phyloP scores from a whole-genome alignment of 2,329 filamentous ascomycete genomes.

The Malbranchea zuffiana region DNA sequence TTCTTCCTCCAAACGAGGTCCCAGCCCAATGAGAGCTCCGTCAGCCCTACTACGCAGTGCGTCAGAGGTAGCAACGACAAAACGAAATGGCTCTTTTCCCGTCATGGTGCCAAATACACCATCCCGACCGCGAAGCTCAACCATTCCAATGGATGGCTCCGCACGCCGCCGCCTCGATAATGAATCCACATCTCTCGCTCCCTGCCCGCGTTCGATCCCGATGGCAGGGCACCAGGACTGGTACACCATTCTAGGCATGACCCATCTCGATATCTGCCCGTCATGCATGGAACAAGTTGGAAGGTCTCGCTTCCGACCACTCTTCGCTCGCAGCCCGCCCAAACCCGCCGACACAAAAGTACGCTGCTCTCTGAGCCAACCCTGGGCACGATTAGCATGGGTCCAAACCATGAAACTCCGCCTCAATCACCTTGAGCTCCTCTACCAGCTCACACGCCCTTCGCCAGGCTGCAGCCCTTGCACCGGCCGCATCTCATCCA shows the following conservation, averaged over 20 bases:
- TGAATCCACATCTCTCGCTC: constrained; percentile 40
- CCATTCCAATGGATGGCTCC: constrained; percentile 3
- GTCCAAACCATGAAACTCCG: constrained; percentile 63
- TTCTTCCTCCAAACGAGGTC: too few species aligned
- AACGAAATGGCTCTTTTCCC: too few species aligned
- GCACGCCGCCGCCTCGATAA: constrained; percentile 15
- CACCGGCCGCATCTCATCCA: constrained; percentile 45
- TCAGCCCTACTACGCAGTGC: too few species aligned
- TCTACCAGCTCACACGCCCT: constrained; percentile 58
- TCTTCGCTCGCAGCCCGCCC: constrained; percentile 53
- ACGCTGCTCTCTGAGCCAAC: constrained; percentile 66
- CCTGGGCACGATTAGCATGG: constrained; percentile 80
- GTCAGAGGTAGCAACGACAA: too few species aligned
- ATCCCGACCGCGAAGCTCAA: constrained; percentile 11
- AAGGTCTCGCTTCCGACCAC: constrained; percentile 54
- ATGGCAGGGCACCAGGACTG: constrained; percentile 61
- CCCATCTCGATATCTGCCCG: constrained; percentile 70
- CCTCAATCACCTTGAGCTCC: constrained; percentile 53
- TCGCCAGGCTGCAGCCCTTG: constrained; percentile 47
- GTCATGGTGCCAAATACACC: not conserved
- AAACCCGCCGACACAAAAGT: constrained; percentile 49
- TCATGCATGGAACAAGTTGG: constrained; percentile 65
- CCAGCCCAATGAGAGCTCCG: too few species aligned
- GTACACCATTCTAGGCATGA: constrained; percentile 62
- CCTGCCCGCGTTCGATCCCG: constrained; percentile 57